Evolutionary conservation across 176 grass and related monocot species (phyloP).

Genomic region (Carex cristatella): DNA sequence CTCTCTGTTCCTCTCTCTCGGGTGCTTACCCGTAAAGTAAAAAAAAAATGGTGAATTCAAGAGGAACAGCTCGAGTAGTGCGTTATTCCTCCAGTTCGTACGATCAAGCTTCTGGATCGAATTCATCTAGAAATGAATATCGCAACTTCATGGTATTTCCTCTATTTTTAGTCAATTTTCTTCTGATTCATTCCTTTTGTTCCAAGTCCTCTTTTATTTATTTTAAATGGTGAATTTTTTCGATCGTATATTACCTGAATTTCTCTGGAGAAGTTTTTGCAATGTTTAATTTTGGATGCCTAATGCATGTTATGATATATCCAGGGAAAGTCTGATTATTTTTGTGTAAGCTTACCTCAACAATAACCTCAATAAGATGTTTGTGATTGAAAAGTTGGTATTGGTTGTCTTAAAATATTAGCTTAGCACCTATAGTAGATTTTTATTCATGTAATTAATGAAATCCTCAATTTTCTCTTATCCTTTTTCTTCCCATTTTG

Average conservation of each 20-base stretch:
- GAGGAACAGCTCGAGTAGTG: conserved; percentile 25
- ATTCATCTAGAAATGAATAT: conserved; percentile 17
- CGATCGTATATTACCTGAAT: neutral
- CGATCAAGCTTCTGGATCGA: conserved; percentile 6
- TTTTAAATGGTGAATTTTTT: neutral
- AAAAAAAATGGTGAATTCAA: conserved; percentile 34
- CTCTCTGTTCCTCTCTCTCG: neutral
- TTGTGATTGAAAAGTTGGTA: neutral
- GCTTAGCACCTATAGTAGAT: neutral
- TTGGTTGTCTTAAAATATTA: neutral
- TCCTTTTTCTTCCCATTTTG: neutral
- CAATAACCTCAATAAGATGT: no score
- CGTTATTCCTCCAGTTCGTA: conserved; percentile 32
- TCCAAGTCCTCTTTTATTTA: neutral
- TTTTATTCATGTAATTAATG: neutral
- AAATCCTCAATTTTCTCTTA: neutral
- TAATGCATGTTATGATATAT: neutral
- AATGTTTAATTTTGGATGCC: neutral
- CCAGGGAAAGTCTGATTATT: no score
- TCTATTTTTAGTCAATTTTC: neutral
- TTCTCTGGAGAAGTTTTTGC: neutral
- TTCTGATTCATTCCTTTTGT: neutral
- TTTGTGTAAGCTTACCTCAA: no score
- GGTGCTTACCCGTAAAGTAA: neutral
- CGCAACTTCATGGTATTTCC: conserved; percentile 37